Evolutionary conservation across 495 filamentous ascomycete species (phyloP), one percentile per base, ranked within the genome.

Genomic region (Elasticomyces elasticus): DNA sequence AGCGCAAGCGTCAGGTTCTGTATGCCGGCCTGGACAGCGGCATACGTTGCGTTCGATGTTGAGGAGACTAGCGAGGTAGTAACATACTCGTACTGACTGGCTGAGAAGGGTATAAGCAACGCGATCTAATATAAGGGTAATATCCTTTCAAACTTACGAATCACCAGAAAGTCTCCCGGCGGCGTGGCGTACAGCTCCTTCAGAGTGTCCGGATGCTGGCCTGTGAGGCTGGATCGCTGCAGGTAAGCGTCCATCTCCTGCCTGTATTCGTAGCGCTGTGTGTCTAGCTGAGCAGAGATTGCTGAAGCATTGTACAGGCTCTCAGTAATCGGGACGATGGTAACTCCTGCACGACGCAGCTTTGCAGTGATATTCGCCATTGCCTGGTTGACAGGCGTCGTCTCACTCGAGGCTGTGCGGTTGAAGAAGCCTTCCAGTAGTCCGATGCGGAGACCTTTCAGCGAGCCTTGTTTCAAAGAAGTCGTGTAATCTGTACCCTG

Each of bases 221-320:
- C 60, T 43, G 28, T 24, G 23, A 68, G 42, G 50, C 54, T 44
- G 46, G 74, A 54, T 46, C 65, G 52, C 52, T 67, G 55, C 46
- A 85, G 62, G 59, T 74, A 80, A 2, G 51, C 54, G 43, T 81
- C 68, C 28, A 84, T 62, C 2, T 60, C 56, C 40, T 78, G 65
- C 13, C 71, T 67, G 60, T 74, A 83, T 54, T 86, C 82, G 52
- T 68, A 81, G 1, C 67, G 65, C 50, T 86, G 81, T 0, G 76
- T 76, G 49, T 84, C 82, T 5, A 74, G n/a, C n/a, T n/a, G 65
- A 0, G 60, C 66, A 5, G 58, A 54, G 15, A 84, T 71, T 1
- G 68, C 63, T 0, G 68, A 59, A 3, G 74, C 60, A 52, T 80
- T 74, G 69, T 80, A 84, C 25, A 75, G 64, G 0, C 62, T 46